Evolutionary conservation across 257 asterid species (phyloP).

Genomic region (Solanum piurae): DNA sequence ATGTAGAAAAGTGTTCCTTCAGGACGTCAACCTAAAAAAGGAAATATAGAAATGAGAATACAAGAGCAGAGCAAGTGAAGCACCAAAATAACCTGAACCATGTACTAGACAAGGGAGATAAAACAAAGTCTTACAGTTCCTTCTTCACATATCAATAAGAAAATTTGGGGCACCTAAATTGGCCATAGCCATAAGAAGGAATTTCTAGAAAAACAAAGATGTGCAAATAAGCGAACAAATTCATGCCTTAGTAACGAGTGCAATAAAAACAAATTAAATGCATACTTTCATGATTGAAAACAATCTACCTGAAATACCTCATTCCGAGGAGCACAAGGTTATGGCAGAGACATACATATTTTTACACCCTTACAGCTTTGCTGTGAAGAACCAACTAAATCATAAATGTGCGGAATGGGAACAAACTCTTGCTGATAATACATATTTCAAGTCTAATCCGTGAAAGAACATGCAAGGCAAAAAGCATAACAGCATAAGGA

Average conservation of each 20-base stretch:
- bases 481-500: neutral
- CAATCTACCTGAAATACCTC: neutral
- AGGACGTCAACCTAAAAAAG: conserved; percentile 48
- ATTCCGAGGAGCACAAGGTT: neutral
- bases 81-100: neutral
- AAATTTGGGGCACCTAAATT: neutral
- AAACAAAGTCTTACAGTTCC: neutral
- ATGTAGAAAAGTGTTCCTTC: conserved; percentile 72
- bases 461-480: neutral
- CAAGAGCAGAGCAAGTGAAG: neutral
- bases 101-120: neutral
- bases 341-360: neutral
- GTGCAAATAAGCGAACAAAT: neutral
- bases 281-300: neutral
- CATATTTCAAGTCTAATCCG: neutral
- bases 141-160: neutral
- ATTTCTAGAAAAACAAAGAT: neutral
- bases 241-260: neutral
- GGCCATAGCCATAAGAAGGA: neutral
- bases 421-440: neutral
- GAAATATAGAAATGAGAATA: neutral
- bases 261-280: neutral
- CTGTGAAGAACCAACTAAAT: neutral
- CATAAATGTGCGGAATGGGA: neutral
- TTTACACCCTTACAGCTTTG: neutral